Base-by-base conservation (phyloP, 495 filamentous ascomycete genomes). In the Podospora sp. region DNA sequence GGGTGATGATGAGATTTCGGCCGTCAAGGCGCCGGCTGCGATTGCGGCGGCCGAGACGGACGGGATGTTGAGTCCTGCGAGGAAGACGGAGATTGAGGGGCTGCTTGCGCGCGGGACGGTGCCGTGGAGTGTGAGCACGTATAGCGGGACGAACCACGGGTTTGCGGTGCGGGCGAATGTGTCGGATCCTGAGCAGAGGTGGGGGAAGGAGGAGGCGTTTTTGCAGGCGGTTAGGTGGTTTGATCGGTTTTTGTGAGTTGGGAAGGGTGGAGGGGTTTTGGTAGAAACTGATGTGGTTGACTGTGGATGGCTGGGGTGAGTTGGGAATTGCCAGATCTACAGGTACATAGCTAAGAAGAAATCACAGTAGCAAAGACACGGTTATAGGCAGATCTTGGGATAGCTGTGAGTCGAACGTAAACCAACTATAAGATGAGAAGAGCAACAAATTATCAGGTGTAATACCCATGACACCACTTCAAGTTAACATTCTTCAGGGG, bases 181-280 rank as follows among this genome's bases (percentile, higher is more conserved):
- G 69, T 84, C 69, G 57, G 82, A 88, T 55, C 80, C 79, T 66
- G 71, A 81, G 65, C 78, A 85, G 72, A 90, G 87, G 80, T 92
- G 84, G 71, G 89, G 88, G 22, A 93, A 92, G 82, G 89, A 94
- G 80, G 84, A 86, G 78, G 89, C 91, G 53, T 92, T 92, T 76
- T 80, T 83, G 69, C 90, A 93, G 81, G 89, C 90, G 49, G 80
- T 91, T 57, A 71, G 78, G 66, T 94, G 91, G 90, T 93, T 93
- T 76, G 83, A 87, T 63, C 66, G 62, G 7, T 73, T 63, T 20
- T 33, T 75, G 24, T 68, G 50, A 35, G 36, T 8, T 20, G 18
- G 52, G 9, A n/a, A 9, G 20, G 52, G n/a, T n/a, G n/a, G n/a
- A n/a, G n/a, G n/a, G n/a, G n/a, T n/a, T n/a, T n/a, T n/a, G n/a